These are phyloP conservation scores for Corylus avellana DNA, from an alignment of 306 rosid species.

Conservation along the genomic window DNA sequence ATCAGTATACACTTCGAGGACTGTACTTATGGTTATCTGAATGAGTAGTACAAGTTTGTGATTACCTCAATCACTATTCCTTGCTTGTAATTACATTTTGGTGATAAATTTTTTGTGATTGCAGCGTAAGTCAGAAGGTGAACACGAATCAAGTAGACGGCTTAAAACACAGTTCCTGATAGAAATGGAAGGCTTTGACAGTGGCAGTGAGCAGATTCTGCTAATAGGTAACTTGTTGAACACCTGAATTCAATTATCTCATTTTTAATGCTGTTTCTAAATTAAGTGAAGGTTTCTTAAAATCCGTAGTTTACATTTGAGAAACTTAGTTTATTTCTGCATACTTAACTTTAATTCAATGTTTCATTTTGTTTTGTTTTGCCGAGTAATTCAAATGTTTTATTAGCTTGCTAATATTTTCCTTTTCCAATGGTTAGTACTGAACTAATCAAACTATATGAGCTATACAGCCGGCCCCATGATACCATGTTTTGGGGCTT, in stretches of 20 bases:
- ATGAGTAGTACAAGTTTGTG: conserved; percentile 8
- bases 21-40: conserved; percentile 15
- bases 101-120: conserved; percentile 27
- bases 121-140: conserved; percentile 97
- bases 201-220: conserved; percentile 80
- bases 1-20: conserved; percentile 1
- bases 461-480: not conserved
- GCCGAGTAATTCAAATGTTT: not conserved
- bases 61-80: not conserved
- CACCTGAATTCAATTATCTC: conserved; percentile 13
- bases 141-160: conserved; percentile 96
- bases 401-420: not conserved
- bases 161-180: conserved; percentile 96
- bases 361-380: not conserved
- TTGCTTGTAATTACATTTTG: conserved; percentile 10
- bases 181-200: conserved; percentile 98
- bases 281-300: not conserved
- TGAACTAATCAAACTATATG: not conserved
- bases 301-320: not conserved
- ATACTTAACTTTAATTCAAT: not conserved
- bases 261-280: not conserved
- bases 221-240: conserved; percentile 71
- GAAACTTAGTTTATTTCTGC: not conserved
- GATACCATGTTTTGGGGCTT: not conserved
- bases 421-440: not conserved